Evolutionary conservation across 345 rosid genomes (phyloP).

Genomic region (Leavenworthia alabamica): DNA sequence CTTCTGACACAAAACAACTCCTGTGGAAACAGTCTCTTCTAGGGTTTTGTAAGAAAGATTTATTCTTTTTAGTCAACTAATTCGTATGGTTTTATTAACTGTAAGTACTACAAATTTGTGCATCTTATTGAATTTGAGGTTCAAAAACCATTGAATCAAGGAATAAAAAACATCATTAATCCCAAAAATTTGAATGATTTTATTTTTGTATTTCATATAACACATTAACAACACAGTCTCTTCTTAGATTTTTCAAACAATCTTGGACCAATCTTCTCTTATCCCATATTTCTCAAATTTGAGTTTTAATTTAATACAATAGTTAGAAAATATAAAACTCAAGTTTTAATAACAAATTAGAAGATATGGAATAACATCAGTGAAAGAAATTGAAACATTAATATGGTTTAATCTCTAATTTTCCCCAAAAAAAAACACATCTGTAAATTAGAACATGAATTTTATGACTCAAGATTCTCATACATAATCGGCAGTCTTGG

Average conservation of each 20-base stretch:
- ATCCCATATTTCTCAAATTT: not conserved
- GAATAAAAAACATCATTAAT: too few species aligned
- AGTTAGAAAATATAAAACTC: too few species aligned
- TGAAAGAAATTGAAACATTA: too few species aligned
- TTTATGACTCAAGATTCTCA: constrained; percentile 26
- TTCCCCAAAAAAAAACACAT: not conserved
- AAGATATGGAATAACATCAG: too few species aligned
- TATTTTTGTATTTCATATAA: too few species aligned
- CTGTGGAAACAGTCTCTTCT: too few species aligned
- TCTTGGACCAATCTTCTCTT: not conserved
- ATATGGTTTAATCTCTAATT: too few species aligned
- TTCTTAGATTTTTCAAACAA: not conserved
- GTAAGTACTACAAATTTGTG: not conserved
- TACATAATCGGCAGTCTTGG: constrained; percentile 49
- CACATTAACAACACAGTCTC: not conserved
- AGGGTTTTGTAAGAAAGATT: not conserved
- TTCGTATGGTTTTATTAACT: not conserved
- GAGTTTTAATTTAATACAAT: not conserved
- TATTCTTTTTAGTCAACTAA: not conserved
- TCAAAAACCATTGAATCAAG: too few species aligned
- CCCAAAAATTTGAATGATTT: too few species aligned
- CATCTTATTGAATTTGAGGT: too few species aligned
- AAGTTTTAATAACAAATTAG: too few species aligned
- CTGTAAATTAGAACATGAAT: not conserved
- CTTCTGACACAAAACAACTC: too few species aligned